Evolutionary conservation across 169 alveolate species (phyloP), one percentile per base, ranked within the genome.

Genomic region (Blepharisma undulans): DNA sequence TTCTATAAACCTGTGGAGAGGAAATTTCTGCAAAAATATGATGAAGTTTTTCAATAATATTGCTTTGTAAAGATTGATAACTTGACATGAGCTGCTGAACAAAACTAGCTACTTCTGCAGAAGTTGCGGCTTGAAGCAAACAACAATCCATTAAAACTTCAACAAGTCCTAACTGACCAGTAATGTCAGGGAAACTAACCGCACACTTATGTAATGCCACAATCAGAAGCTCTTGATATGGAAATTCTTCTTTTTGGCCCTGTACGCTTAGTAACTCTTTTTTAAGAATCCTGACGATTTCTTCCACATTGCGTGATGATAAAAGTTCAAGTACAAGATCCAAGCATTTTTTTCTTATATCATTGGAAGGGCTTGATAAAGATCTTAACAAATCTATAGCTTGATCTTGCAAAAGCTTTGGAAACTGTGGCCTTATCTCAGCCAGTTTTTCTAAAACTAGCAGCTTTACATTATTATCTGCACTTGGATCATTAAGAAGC

Each of bases 391-490:
- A 94, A 72, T 98, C 99, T 90, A 96, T 92, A n/a, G 96, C 96
- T 89, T 95, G 96, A 30, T 97, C 98, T 93, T 97, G 98, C 66
- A 98, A 87, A 6, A 97, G 94, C 85, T 98, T 97, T 30, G 97
- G 96, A 84, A 93, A 94, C 88, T 94, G 94, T 48, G 82, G 89
- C 60, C 32, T 94, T 89, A 90, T 93, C 90, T 59, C 91, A 84
- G 30, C 89, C 91, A 94, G 95, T 89, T 85, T 95, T 27, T 84
- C 92, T 0, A 96, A 61, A 25, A 94, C 93, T 72, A 97, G 91
- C 89, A 98, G 89, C 92, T 98, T 98, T 29, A 98, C 98, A 93
- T 98, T 98, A 89, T 98, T 96, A 86, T 98, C 99, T 81, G 98
- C 59, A 86, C 90, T 97, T 71, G 98, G 98, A 76, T 97, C 97